These are phyloP conservation scores for Aspergillus ostianus DNA, from an alignment of 495 filamentous ascomycete genomes.

Conservation along the genomic window DNA sequence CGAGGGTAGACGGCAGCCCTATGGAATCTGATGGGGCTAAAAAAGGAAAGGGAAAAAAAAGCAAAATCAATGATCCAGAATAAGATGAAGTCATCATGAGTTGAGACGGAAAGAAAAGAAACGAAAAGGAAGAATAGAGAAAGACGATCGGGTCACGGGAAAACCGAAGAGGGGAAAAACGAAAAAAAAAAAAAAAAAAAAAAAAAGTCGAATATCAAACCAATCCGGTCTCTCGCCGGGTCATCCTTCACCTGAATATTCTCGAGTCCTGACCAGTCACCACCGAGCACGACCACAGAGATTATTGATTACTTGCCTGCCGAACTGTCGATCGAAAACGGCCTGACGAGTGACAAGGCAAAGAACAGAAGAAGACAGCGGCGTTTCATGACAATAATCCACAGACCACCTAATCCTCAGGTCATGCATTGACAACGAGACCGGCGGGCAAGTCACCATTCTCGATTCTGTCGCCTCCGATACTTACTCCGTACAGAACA, in stretches of 20 bases:
- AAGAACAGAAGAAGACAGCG: too few relatives aligned
- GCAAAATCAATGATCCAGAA: too few relatives aligned
- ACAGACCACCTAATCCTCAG: too few relatives aligned
- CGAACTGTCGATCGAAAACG: conserved; percentile 10
- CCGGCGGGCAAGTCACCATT: too few relatives aligned
- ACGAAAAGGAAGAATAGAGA: background rate
- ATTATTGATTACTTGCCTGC: conserved; percentile 5
- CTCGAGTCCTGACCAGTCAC: background rate
- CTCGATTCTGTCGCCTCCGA: too few relatives aligned
- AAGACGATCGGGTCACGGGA: too few relatives aligned
- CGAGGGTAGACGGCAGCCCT: background rate
- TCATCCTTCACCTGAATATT: too few relatives aligned
- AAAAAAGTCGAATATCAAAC: conserved; percentile 4
- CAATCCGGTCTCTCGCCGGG: too few relatives aligned
- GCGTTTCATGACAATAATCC: too few relatives aligned
- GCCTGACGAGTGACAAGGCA: background rate
- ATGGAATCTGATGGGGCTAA: background rate
- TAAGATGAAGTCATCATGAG: too few relatives aligned
- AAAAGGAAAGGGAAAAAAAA: background rate
- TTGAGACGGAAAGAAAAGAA: background rate
- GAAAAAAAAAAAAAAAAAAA: background rate
- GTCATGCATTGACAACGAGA: too few relatives aligned
- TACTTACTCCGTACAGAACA: too few relatives aligned
- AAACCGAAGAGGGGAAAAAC: background rate
- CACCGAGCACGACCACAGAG: conserved; percentile 7